Conservation (phyloP, 108 stramenopile species). For the Cyclotella baltica region DNA sequence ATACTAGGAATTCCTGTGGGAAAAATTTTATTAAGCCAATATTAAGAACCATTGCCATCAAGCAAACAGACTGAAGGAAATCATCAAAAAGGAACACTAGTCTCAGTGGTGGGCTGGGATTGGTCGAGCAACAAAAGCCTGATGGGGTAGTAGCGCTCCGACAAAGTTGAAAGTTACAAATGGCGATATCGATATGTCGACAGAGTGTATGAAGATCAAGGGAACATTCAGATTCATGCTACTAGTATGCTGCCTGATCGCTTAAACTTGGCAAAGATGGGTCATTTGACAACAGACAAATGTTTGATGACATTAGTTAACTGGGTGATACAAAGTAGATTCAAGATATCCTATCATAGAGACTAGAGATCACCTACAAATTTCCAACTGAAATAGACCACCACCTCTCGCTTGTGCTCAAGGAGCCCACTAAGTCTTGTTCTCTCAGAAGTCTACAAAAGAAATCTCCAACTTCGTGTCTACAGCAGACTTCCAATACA, state of each 20-base stretch:
- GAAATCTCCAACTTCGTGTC: too few relatives aligned
- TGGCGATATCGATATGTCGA: background rate
- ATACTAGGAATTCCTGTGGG: background rate
- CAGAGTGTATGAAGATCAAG: background rate
- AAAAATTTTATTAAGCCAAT: background rate
- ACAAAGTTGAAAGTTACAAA: background rate
- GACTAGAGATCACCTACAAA: background rate
- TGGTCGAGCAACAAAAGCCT: background rate
- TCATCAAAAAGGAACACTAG: background rate
- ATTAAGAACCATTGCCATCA: background rate
- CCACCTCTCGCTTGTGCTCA: too few relatives aligned
- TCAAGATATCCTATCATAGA: too few relatives aligned
- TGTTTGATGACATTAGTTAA: background rate
- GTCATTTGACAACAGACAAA: background rate
- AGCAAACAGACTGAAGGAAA: background rate
- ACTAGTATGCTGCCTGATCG: background rate
- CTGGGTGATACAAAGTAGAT: background rate
- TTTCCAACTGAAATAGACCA: conserved; percentile 10
- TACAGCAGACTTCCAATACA: too few relatives aligned
- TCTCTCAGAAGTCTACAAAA: too few relatives aligned
- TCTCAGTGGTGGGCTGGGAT: background rate
- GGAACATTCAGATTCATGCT: background rate
- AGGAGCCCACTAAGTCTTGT: too few relatives aligned
- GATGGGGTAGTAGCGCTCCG: background rate
- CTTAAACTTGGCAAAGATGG: background rate